Base-by-base conservation (phyloP, 306 rosid genomes). In the Trifolium repens region DNA sequence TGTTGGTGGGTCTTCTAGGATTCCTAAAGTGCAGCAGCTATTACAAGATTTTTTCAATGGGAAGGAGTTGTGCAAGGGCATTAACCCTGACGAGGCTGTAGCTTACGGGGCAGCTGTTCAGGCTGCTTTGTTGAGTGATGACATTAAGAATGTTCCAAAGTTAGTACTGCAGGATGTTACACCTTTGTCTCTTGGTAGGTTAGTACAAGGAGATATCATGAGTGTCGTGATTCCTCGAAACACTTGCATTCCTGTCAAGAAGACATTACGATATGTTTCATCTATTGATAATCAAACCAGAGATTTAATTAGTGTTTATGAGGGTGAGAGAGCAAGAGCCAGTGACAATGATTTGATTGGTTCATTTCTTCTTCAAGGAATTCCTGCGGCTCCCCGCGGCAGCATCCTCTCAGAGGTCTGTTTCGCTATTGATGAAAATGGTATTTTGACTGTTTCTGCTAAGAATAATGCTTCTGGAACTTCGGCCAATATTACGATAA, bases 81-180 rank as follows among this genome's bases (percentile, higher is more conserved):
- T 61, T n/a, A 61, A 61, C 6, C 67, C 67, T 32, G 78, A 74
- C 32, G 78, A 77, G 69, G 74, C 74, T 8, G 69, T 77, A 7
- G 79, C 79, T 7, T 77, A 17, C 44, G 81, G 81, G 24, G 75
- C 81, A 2, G 75, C 75, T 30, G 40, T 77, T 13, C 75, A 67
- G 4, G 69, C 80, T 77, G 8, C 39, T 54, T 0, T 16, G 43
- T 58, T 67, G 69, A 67, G 40, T 43, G 67, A 34, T 7, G 44
- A 8, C 24, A 0, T 61, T 32, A 63, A 35, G 0, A 63, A n/a
- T 63, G 46, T 82, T 12, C 85, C 77, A 55, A 79, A 80, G 30
- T 24, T 88, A 14, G 42, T 79, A 17, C 69, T 88, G 2, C 68
- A 66, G 40, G 90, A 88, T 60, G 90, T 86, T 5, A 84, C 85